These are phyloP conservation scores for Magnaporthiopsis rhizophila DNA, from an alignment of 2,329 filamentous ascomycete species.

Conservation along the genomic window DNA sequence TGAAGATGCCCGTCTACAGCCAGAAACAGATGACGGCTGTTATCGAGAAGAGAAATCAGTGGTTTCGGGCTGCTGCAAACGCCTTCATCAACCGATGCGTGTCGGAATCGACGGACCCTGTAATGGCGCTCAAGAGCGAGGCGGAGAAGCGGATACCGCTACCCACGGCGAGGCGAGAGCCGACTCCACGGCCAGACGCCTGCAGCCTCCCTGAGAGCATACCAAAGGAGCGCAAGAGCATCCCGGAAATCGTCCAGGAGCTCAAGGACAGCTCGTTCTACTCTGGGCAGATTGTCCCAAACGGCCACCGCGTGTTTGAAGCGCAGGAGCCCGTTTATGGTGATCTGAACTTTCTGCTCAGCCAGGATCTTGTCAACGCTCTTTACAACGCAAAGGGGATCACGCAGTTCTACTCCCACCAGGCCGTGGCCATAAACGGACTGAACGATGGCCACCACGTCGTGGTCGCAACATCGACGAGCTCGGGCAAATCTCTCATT, in stretches of 20 bases:
- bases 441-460: conserved; percentile 71
- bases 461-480: conserved; percentile 89
- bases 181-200: conserved; percentile 22
- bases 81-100: conserved; percentile 68
- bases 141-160: conserved; percentile 54
- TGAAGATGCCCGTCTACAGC: conserved; percentile 88
- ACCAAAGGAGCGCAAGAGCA: conserved; percentile 68
- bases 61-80: conserved; percentile 72
- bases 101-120: conserved; percentile 51
- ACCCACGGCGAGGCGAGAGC: conserved; percentile 36
- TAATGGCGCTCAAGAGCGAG: conserved; percentile 52
- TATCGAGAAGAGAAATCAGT: conserved; percentile 82
- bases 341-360: conserved; percentile 76
- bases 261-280: conserved; percentile 83
- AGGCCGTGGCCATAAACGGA: conserved; percentile 87
- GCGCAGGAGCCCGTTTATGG: conserved; percentile 75
- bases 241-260: conserved; percentile 78
- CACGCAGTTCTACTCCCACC: conserved; percentile 79
- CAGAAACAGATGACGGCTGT: conserved; percentile 85
- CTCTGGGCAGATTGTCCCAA: conserved; percentile 82
- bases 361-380: conserved; percentile 89
- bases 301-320: conserved; percentile 87
- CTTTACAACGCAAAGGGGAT: conserved; percentile 89
- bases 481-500: conserved; percentile 95
- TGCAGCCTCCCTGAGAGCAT: conserved; percentile 59